Base-by-base conservation (phyloP, 345 rosid species). In the Gossypium longicalyx region DNA sequence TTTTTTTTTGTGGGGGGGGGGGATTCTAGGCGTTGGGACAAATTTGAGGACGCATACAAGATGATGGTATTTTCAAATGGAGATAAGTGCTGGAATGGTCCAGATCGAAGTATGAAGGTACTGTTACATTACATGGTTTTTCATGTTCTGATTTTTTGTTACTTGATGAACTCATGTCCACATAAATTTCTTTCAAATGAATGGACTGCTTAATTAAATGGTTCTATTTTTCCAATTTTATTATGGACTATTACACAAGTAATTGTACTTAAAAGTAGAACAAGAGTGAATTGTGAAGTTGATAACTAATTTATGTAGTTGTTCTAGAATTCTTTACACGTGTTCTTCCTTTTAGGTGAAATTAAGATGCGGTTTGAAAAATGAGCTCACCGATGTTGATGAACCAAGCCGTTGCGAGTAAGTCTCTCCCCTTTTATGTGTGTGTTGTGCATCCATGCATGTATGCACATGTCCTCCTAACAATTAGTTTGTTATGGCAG, bases 381-480 rank as follows among this genome's bases (percentile, higher is more conserved):
- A 85, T 57, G 98, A 93, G 89, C 79, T 96, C 57, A 71, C 86
- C 63, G 97, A 89, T 81, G 90, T 93, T 9, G 98, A 89, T 71
- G 98, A 95, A 80, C 99, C 98, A 78, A 95, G 98, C 81, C 97
- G 97, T 49, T 95, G 98, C 94, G 97, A 96, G 99, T 93, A 87
- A 86, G 87, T 58, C 74, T 59, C 13, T 65, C 41, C 19, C 19
- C 45, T 56, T 56, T 29, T 4, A 22, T 62, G 58, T 13, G 58
- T 13, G n/a, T 45, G 45, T 60, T 11, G 77, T 71, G 22, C 23
- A 57, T 20, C 51, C 25, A 58, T 38, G 63, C 23, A 4, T 48
- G 43, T 12, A 23, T 74, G 25, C 70, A 58, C 12, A 41, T 19
- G 60, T n/a, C 7, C 27, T 70, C 44, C 41, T 72, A 70, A 75